phyloP scores from a whole-genome alignment of 2,329 filamentous ascomycete genomes.

The Fusarium transvaalense region DNA sequence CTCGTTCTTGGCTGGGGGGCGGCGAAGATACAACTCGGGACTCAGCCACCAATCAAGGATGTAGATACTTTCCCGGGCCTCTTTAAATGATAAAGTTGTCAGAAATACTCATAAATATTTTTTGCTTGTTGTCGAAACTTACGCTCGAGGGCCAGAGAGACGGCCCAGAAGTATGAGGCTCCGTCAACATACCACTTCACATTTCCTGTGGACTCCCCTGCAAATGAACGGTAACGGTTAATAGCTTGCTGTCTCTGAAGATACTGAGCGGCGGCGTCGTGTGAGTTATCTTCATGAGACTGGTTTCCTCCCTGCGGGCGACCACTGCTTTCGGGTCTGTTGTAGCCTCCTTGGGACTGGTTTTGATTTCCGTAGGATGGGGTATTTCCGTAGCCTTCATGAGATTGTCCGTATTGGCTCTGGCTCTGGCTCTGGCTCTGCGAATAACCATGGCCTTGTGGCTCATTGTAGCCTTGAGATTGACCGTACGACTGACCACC shows the following conservation, averaged over 20 bases:
- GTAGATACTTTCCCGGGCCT: constrained; percentile 81
- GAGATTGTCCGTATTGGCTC: constrained; percentile 15
- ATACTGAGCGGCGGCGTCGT: constrained; percentile 37
- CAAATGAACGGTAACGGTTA: constrained; percentile 76
- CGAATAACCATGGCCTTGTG: constrained; percentile 51
- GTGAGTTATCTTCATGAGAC: constrained; percentile 2
- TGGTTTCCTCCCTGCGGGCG: constrained; percentile 11
- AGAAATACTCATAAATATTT: neutral
- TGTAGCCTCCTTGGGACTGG: neutral
- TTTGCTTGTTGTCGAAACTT: constrained; percentile 31
- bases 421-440: constrained; percentile 20
- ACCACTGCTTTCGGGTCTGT: neutral
- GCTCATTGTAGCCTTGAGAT: constrained; percentile 48
- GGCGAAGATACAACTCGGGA: constrained; percentile 87
- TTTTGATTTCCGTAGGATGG: constrained; percentile 2
- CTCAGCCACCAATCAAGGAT: constrained; percentile 94
- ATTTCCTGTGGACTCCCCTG: constrained; percentile 77
- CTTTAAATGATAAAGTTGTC: constrained; percentile 52
- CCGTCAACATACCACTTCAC: constrained; percentile 92
- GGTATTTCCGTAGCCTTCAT: constrained; percentile 11
- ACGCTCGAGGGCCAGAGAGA: constrained; percentile 81
- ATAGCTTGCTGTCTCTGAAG: constrained; percentile 58
- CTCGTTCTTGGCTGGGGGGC: constrained; percentile 84
- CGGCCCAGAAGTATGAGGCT: constrained; percentile 86
- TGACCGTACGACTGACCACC: constrained; percentile 11